Evolutionary conservation across 768 basidiomycete genomes (phyloP).

Genomic region (Suillus variegatus): DNA sequence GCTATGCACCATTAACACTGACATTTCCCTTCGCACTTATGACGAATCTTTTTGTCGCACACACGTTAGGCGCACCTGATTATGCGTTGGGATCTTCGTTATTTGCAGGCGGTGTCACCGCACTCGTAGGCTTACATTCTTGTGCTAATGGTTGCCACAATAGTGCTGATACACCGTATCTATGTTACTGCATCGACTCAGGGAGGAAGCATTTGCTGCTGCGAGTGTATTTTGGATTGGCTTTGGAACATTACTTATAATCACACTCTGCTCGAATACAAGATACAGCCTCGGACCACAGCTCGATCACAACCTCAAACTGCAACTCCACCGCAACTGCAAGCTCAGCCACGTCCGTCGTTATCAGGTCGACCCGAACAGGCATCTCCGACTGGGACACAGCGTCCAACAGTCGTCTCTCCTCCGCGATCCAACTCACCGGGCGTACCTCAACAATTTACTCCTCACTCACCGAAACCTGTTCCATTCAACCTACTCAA

Average conservation of each 20-base stretch:
- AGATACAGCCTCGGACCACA: conserved; percentile 25
- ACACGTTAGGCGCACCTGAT: conserved; percentile 67
- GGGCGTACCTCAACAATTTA: conserved; percentile 16
- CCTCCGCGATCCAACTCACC: conserved; percentile 2
- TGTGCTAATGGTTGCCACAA: conserved; percentile 36
- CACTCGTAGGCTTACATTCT: conserved; percentile 76
- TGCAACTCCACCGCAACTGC: conserved; percentile 17
- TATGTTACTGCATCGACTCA: conserved; percentile 67
- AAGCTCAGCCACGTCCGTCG: conserved; percentile 12
- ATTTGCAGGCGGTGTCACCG: conserved; percentile 77
- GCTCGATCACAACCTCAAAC: conserved; percentile 17
- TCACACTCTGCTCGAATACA: conserved; percentile 41
- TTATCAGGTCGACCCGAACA: conserved; percentile 6
- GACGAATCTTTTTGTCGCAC: conserved; percentile 87
- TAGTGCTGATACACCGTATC: conserved; percentile 64
- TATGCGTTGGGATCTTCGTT: conserved; percentile 76
- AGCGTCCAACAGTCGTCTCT: neutral
- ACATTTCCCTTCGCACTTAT: conserved; percentile 80
- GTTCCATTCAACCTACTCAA: too few species aligned
- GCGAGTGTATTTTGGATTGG: conserved; percentile 36
- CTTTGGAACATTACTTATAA: conserved; percentile 10
- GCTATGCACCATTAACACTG: conserved; percentile 69
- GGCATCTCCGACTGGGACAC: neutral
- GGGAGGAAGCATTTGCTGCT: conserved; percentile 54
- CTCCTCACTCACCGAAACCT: conserved; percentile 11